Percentiles rank a stretch among this genome's conserved stretches.
Conservation (phyloP, 23 red algal genomes). For the Gracilaria domingensis region DNA sequence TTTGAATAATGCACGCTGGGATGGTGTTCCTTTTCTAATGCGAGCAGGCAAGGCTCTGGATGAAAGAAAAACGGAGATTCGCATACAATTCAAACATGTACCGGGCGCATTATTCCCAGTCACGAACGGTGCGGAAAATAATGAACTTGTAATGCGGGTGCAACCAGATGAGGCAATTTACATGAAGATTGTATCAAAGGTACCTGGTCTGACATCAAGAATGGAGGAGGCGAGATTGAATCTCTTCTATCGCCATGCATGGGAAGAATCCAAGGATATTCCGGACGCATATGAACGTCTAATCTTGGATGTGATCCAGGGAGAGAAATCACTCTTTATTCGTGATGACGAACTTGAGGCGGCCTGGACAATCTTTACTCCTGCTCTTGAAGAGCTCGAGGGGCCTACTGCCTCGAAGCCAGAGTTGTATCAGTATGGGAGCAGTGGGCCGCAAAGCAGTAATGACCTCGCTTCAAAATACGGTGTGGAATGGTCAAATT, state of each 20-base stretch:
- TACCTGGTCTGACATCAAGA: conserved; percentile 91
- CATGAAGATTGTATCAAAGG: conserved; percentile 89
- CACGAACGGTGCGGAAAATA: conserved; percentile 52
- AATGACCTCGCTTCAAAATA: conserved; percentile 47
- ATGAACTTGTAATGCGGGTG: conserved; percentile 93
- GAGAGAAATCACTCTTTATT: conserved; percentile 97
- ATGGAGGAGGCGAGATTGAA: conserved; percentile 93
- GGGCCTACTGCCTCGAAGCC: conserved; percentile 49
- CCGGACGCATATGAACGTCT: conserved; percentile 98
- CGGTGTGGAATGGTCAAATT: conserved; percentile 70
- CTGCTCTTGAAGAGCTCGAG: conserved; percentile 86
- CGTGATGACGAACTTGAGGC: conserved; percentile 92
- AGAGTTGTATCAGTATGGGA: conserved; percentile 82
- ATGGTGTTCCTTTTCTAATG: conserved; percentile 94
- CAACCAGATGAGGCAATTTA: conserved; percentile 98
- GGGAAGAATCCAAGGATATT: conserved; percentile 98
- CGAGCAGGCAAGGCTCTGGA: conserved; percentile 94
- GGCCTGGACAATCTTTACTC: conserved; percentile 92
- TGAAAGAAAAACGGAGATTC: conserved; percentile 93
- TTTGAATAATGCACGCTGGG: conserved; percentile 91
- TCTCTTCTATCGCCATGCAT: conserved; percentile 90
- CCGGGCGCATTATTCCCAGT: conserved; percentile 72
- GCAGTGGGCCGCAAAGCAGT: conserved; percentile 38
- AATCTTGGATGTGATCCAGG: conserved; percentile 95
- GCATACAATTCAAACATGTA: conserved; percentile 86